phyloP scores from a whole-genome alignment of 2,329 filamentous ascomycete genomes.

The Ilyonectria sp. region DNA sequence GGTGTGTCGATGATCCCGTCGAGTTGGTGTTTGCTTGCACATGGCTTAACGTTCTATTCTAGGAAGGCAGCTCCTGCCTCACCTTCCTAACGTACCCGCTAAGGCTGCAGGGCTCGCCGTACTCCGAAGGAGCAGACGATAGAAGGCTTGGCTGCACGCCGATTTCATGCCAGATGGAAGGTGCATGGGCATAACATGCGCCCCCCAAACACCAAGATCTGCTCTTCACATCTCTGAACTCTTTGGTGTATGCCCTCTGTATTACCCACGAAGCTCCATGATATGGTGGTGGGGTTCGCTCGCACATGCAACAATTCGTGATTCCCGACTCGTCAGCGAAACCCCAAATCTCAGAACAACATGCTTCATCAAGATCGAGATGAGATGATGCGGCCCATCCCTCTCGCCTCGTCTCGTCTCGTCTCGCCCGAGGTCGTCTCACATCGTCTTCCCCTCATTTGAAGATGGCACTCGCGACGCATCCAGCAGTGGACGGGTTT shows the following conservation, averaged over 20 bases:
- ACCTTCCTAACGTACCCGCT: background rate
- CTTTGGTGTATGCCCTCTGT: background rate
- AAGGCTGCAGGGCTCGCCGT: slow-evolving; percentile 6
- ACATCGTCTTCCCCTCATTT: slow-evolving; percentile 4
- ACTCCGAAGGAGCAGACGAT: background rate
- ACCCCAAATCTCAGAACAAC: background rate
- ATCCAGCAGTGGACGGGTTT: slow-evolving; percentile 17
- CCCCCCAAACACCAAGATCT: background rate
- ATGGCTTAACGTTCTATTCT: slow-evolving; percentile 12
- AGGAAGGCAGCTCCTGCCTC: slow-evolving; percentile 12
- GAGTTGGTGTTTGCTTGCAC: slow-evolving; percentile 2
- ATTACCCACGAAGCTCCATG: slow-evolving; percentile 1
- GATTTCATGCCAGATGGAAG: slow-evolving; percentile 3
- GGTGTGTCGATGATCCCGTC: slow-evolving; percentile 3
- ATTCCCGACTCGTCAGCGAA: background rate
- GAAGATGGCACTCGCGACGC: slow-evolving; percentile 13
- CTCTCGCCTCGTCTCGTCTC: slow-evolving; percentile 5
- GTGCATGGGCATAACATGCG: background rate
- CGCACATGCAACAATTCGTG: slow-evolving; percentile 12
- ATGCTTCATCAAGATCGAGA: slow-evolving; percentile 3
- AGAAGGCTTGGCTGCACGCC: background rate
- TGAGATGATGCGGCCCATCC: slow-evolving; percentile 7
- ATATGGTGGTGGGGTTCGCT: background rate
- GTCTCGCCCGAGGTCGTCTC: background rate
- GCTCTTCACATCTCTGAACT: background rate